Conservation (phyloP, 768 basidiomycete species). For the Clitopilus hobsonii region DNA sequence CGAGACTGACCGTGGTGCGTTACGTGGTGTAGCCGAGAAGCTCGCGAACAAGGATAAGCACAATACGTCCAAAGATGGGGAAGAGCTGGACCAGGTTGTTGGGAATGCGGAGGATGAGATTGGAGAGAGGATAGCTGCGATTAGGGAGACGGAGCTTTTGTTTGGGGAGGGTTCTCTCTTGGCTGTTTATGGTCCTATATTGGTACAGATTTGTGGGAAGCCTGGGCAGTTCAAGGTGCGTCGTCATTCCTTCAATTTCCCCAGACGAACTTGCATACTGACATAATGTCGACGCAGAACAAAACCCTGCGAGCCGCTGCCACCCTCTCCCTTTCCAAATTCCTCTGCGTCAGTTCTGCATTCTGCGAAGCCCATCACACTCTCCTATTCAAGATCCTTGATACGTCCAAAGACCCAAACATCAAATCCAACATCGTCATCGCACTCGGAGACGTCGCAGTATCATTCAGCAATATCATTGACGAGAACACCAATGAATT, state of each 20-base stretch:
- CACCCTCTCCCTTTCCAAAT: slow-evolving; percentile 87
- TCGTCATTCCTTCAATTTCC: slow-evolving; percentile 23
- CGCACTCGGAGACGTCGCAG: slow-evolving; percentile 94
- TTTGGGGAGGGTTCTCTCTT: slow-evolving; percentile 81
- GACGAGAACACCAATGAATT: slow-evolving; percentile 96
- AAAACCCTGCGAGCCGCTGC: slow-evolving; percentile 82
- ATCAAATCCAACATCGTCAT: slow-evolving; percentile 97
- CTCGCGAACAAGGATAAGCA: slow-evolving; percentile 29
- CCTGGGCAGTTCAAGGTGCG: slow-evolving; percentile 82
- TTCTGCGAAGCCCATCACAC: slow-evolving; percentile 91
- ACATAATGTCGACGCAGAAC: slow-evolving; percentile 47
- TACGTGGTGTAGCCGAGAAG: slow-evolving; percentile 50
- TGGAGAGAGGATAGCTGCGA: slow-evolving; percentile 80
- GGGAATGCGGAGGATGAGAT: slow-evolving; percentile 99
- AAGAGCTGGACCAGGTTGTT: slow-evolving; percentile 95
- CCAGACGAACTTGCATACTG: slow-evolving; percentile 3
- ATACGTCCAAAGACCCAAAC: slow-evolving; percentile 84
- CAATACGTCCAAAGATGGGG: slow-evolving; percentile 52
- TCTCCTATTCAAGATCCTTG: slow-evolving; percentile 90
- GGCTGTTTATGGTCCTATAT: slow-evolving; percentile 82
- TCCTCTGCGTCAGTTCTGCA: slow-evolving; percentile 90
- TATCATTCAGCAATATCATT: slow-evolving; percentile 95
- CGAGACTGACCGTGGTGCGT: neutral
- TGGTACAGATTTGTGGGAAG: slow-evolving; percentile 86
- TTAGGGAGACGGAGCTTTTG: slow-evolving; percentile 84